Base-by-base conservation (phyloP, 179 eudicot species). In the Nepenthes alata region DNA sequence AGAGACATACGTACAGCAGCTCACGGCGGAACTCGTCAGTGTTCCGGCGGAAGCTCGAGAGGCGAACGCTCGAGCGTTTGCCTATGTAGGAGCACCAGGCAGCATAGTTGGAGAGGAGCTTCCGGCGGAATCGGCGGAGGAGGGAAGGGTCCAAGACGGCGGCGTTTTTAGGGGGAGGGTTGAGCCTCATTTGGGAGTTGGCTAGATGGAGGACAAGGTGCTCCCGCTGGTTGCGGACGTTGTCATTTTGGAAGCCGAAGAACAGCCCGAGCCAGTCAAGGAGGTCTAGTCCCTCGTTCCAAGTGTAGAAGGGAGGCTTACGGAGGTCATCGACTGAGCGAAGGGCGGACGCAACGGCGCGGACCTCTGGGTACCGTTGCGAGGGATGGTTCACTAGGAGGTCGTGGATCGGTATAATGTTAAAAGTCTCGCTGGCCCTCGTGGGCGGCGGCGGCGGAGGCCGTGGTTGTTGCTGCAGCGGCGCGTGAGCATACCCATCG, bases 201-300 rank as follows among this genome's bases (percentile, higher is more conserved):
- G 96, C 72, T 0, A 93, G 58, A 71, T 89, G 98, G n/a, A 93
- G 95, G 0, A 89, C 96, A 6, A 91, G 70, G 55, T 91, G 91
- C 66, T 91, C 98, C 16, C 98, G 55, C 58, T 89, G 96, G 80
- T 91, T 91, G 49, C 85, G 76, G 11, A 91, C 93, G 81, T 75
- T 91, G 72, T 83, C 96, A 37, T n/a, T 11, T 48, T 93, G 98
- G 54, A 93, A 93, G 14, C 96, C 96, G 63, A 93, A 93, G 81
- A 74, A 82, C 8, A 72, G 59, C 0, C 93, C 93, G 1, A 93
- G 73, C 95, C 95, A 93, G 69, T 93, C 95, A 25, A 93, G 64
- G 54, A 93, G 85, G 87, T 93, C 98, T 57, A 66, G 57, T 45
- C 60, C 55, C 16, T 73, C 77, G 45, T 53, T 67, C 93, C 88